phyloP scores from a whole-genome alignment of 2,329 filamentous ascomycete genomes.

The Trichoderma lentiforme region DNA sequence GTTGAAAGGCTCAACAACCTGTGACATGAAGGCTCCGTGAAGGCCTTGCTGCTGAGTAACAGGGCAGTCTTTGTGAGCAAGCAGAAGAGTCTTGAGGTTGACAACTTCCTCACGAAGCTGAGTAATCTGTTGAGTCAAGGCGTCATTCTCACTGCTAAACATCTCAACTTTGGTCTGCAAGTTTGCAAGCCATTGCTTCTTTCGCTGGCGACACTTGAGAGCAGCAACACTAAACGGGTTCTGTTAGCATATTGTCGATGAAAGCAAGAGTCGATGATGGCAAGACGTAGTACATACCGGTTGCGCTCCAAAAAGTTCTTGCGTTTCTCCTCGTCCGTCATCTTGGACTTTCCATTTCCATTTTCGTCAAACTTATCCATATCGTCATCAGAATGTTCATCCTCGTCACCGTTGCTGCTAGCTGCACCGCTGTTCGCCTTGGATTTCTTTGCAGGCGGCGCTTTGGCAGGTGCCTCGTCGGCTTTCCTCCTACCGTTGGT shows the following conservation, averaged over 20 bases:
- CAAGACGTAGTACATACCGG: slow-evolving; percentile 57
- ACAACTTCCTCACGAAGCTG: slow-evolving; percentile 89
- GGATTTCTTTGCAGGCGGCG: slow-evolving; percentile 64
- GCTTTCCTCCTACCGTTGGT: slow-evolving; percentile 74
- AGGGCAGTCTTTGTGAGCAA: slow-evolving; percentile 95
- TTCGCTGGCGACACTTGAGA: slow-evolving; percentile 92
- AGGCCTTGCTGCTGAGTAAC: slow-evolving; percentile 80
- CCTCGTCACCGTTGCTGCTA: slow-evolving; percentile 28
- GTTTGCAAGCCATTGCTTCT: slow-evolving; percentile 98
- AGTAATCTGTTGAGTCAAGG: slow-evolving; percentile 76
- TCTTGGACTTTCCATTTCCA: slow-evolving; percentile 63
- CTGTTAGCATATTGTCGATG: background rate
- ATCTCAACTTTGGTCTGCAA: slow-evolving; percentile 92
- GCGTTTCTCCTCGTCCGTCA: slow-evolving; percentile 97
- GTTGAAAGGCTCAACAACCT: slow-evolving; percentile 53
- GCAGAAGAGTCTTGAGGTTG: slow-evolving; percentile 84
- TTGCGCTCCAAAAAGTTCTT: slow-evolving; percentile 98
- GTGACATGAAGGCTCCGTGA: slow-evolving; percentile 54
- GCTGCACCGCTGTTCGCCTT: slow-evolving; percentile 44
- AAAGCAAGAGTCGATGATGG: background rate
- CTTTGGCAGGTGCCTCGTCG: slow-evolving; percentile 62
- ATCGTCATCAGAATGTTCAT: slow-evolving; percentile 52
- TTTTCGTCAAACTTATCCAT: slow-evolving; percentile 56
- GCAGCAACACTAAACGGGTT: slow-evolving; percentile 73
- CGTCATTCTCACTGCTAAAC: slow-evolving; percentile 88